Percentiles rank a stretch among this genome's conserved stretches.
These are phyloP conservation scores for Flaveria brownii DNA, from an alignment of 129 eudicot species.

Conservation along the genomic window DNA sequence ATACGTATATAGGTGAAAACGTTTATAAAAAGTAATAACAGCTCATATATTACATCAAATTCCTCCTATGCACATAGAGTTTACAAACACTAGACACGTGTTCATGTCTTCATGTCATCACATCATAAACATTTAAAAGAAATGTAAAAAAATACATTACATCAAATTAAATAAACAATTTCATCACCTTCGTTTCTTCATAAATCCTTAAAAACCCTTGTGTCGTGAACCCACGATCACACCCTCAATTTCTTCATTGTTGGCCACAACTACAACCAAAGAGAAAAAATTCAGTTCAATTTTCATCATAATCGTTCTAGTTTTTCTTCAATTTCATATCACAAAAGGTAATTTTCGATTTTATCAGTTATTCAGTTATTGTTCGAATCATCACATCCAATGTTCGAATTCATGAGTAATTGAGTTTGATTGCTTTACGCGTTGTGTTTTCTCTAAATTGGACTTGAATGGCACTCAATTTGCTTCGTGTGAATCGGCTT, in stretches of 20 bases:
- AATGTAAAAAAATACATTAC: background rate
- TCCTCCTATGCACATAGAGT: background rate
- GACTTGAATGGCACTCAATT: conserved; percentile 25
- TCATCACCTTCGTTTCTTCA: conserved; percentile 32
- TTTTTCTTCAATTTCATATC: conserved; percentile 17
- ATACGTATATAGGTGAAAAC: no score
- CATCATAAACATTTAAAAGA: background rate
- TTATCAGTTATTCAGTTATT: background rate
- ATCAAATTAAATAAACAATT: background rate
- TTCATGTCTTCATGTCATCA: background rate
- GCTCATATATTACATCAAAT: background rate
- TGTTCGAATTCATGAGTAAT: background rate
- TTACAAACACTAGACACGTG: conserved; percentile 17
- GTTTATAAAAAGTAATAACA: no score
- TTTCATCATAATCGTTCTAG: conserved; percentile 12
- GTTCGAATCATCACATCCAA: background rate
- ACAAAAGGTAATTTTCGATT: conserved; percentile 23
- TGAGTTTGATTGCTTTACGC: conserved; percentile 31
- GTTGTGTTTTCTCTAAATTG: conserved; percentile 11
- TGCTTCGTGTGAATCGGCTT: background rate
- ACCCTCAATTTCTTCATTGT: conserved; percentile 11
- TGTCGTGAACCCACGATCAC: conserved; percentile 23
- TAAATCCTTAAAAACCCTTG: conserved; percentile 28
- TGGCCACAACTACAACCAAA: conserved; percentile 5
- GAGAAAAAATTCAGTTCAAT: background rate